phyloP scores from a whole-genome alignment of 2,329 filamentous ascomycete species.

The Aspergillus fischeri region DNA sequence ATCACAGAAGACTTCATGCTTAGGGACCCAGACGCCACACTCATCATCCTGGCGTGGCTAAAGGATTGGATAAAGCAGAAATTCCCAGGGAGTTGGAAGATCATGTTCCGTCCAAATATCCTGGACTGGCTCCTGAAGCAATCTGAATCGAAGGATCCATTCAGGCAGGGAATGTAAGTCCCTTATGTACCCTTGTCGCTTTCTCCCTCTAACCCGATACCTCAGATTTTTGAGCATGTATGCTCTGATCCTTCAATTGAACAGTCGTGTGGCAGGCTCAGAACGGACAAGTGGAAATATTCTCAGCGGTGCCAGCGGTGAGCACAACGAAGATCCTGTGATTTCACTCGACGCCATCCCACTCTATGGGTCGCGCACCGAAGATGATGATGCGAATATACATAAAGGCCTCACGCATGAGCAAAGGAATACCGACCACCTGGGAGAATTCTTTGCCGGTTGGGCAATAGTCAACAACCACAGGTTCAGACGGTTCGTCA shows the following conservation, averaged over 20 bases:
- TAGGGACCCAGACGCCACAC: conserved; percentile 23
- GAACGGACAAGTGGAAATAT: conserved; percentile 2
- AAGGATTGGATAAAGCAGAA: conserved; percentile 15
- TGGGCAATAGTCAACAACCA: conserved; percentile 32
- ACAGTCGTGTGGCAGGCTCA: not conserved
- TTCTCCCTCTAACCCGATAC: not conserved
- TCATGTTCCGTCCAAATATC: conserved; percentile 37
- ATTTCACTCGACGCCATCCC: conserved; percentile 26
- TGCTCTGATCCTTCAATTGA: conserved; percentile 22
- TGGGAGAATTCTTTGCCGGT: conserved; percentile 38
- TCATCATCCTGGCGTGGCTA: conserved; percentile 38
- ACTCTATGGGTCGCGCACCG: conserved; percentile 25
- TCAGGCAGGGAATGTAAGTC: conserved; percentile 18
- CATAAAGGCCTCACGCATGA: conserved; percentile 24
- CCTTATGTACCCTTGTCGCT: not conserved
- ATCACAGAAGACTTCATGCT: conserved; percentile 40
- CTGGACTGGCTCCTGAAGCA: conserved; percentile 30
- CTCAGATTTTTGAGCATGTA: conserved; percentile 26
- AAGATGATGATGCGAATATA: conserved; percentile 19
- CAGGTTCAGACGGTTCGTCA: conserved; percentile 29
- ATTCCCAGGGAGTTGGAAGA: conserved; percentile 30
- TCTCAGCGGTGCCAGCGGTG: conserved; percentile 21
- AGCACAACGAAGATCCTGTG: conserved; percentile 22
- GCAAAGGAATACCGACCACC: conserved; percentile 31
- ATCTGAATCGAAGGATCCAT: conserved; percentile 12